Base-by-base conservation (phyloP, 768 basidiomycete species). In the Boletales sp. region DNA sequence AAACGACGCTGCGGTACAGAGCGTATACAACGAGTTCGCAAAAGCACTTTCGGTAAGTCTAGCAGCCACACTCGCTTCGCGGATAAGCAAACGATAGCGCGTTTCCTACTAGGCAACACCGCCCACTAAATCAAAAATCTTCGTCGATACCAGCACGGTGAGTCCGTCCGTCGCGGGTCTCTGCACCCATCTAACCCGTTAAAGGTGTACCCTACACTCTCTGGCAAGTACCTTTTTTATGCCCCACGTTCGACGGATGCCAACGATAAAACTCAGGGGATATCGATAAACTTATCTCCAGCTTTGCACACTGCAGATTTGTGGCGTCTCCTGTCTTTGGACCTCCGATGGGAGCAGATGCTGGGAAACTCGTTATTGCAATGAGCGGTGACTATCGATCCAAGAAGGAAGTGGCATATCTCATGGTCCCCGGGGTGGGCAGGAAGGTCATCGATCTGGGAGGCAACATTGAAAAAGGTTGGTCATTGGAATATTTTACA, bases 131-230 rank as follows among this genome's bases (percentile, higher is more conserved):
- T 67, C 73, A 56, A 92, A 84, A 64, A 86, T 90, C 40, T 91
- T 94, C 55, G 84, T 92, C 30, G 91, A 94, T 57, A 90, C 86
- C 12, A 84, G 83, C 69, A 94, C 91, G 3, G 88, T 90, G 47
- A 49, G 82, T 70, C n/a, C 47, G 82, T 70, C n/a, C 47, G 24
- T 24, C 31, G 29, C 29, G 39, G 13, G 27, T 50, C 17, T 36
- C 27, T 21, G 18, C 13, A 29, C 18, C 47, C 45, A 43, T 39
- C 48, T 58, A 49, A 62, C 45, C 35, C 18, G n/a, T 37, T 36
- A 39, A 56, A 83, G 80, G 76, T 82, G 40, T 82, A 82, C 51
- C 82, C 82, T 24, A 57, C 73, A 17, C 63, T 83, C 15, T 73
- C 79, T 53, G 79, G 76, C 72, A 62, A 58, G 46, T 30, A 41